Evolutionary conservation across 202 grass and related monocot genomes (phyloP), one percentile per base, ranked within the genome.

Genomic region (Eragrostis tef): DNA sequence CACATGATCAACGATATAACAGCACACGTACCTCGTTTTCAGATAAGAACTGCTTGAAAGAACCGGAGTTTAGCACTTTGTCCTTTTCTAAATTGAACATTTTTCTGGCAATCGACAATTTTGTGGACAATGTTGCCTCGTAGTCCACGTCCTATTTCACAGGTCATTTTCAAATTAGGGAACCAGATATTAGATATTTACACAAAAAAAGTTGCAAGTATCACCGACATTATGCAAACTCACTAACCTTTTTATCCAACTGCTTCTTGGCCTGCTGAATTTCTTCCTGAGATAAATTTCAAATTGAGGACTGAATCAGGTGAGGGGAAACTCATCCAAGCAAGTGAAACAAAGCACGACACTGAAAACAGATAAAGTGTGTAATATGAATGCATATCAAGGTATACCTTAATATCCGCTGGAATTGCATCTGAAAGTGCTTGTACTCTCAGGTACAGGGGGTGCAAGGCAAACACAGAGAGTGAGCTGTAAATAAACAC

Each of bases 381-480:
- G 50, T 43, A 70, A 81, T 39, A 56, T 69, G 54, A 83, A 85
- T 31, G 27, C 6, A 63, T 67, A 85, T 19, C n/a, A 83, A 72
- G 50, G 53, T 44, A 81, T 26, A 94, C 92, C 96, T 91, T 95
- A 81, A 99, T 64, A 70, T 95, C 85, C 6, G 75, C 82, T 53
- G 92, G 96, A 85, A 99, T 90, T 74, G 88, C 73, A 71, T 90
- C 83, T 79, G 96, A 99, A 84, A 99, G 90, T 44, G 89, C 82
- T 82, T 95, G 92, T 78, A 99, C 92, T 79, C 96, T 93, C 85
- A 99, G 86, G 73, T 99, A 99, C 42, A 99, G 70, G 39, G 96
- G 96, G 83, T 99, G 96, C 79, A 99, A 67, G 0, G 96, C 90
- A 90, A 95, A 93, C 64, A 99, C 96, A 83, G 96, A 99, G 58